Evolutionary conservation across 2,329 filamentous ascomycete genomes (phyloP).

Genomic region (Cordyceps pruinosa): DNA sequence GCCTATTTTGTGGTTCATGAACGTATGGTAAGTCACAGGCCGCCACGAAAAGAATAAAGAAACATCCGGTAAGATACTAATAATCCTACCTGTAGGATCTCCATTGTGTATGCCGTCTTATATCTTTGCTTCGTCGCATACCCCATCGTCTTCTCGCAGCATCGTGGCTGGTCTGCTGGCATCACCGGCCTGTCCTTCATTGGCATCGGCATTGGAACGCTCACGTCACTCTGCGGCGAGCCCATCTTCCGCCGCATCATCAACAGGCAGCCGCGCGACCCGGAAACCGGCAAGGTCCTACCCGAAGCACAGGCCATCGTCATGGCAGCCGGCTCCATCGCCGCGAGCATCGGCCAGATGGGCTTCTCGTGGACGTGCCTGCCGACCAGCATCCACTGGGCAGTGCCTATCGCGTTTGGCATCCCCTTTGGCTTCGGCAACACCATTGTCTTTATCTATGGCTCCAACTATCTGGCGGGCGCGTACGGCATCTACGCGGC

Average conservation of each 20-base stretch:
- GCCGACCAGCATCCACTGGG: slow-evolving; percentile 66
- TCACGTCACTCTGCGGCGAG: slow-evolving; percentile 53
- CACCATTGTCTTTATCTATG: slow-evolving; percentile 68
- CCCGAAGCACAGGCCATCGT: slow-evolving; percentile 73
- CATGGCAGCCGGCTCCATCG: slow-evolving; percentile 64
- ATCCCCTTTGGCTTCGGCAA: slow-evolving; percentile 70
- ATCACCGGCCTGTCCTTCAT: slow-evolving; percentile 68
- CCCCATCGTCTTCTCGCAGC: slow-evolving; percentile 65
- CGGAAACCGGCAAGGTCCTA: slow-evolving; percentile 58
- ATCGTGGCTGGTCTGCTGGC: slow-evolving; percentile 67
- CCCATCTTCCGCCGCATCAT: slow-evolving; percentile 68
- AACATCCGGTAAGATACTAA: not conserved
- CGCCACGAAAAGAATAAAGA: not conserved
- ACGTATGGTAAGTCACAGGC: slow-evolving; percentile 41
- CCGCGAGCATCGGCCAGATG: slow-evolving; percentile 69
- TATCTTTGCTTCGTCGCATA: slow-evolving; percentile 85
- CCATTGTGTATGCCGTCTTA: slow-evolving; percentile 71
- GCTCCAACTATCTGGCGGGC: slow-evolving; percentile 65
- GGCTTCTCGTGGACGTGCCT: slow-evolving; percentile 78
- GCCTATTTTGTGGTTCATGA: slow-evolving; percentile 64
- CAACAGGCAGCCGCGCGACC: slow-evolving; percentile 63
- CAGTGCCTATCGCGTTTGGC: slow-evolving; percentile 64
- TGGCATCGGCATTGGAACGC: slow-evolving; percentile 53
- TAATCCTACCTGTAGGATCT: slow-evolving; percentile 48
- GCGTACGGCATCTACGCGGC: slow-evolving; percentile 72